Percentiles rank a stretch among this genome's conserved stretches.
Evolutionary conservation across 2,329 filamentous ascomycete genomes (phyloP).

Genomic region (Diaporthe citrichinensis): DNA sequence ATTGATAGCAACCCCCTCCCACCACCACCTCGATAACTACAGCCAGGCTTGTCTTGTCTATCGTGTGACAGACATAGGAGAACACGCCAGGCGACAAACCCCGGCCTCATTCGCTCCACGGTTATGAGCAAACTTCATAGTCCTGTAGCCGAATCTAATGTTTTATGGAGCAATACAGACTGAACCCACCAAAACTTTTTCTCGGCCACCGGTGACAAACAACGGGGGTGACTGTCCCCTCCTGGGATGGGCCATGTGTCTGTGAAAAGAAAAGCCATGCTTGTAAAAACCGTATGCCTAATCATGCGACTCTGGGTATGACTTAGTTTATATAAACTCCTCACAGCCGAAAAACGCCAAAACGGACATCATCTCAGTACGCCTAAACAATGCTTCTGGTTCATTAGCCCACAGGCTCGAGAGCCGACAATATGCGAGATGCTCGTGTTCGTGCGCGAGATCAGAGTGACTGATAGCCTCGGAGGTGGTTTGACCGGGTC

Average conservation of each 20-base stretch:
- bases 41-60: background rate
- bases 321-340: conserved; percentile 37
- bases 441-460: background rate
- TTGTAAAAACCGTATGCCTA: conserved; percentile 32
- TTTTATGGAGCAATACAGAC: conserved; percentile 33
- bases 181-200: conserved; percentile 25
- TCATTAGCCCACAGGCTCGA: conserved; percentile 33
- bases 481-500: background rate
- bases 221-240: background rate
- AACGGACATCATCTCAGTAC: conserved; percentile 36
- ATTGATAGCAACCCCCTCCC: conserved; percentile 21
- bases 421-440: conserved; percentile 30
- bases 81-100: background rate
- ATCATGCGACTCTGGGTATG: conserved; percentile 40
- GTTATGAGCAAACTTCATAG: conserved; percentile 23
- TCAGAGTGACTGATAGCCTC: background rate
- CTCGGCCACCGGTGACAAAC: conserved; percentile 13
- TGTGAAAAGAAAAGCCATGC: conserved; percentile 35
- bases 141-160: conserved; percentile 33
- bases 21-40: background rate
- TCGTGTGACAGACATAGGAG: conserved; percentile 15
- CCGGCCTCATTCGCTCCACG: conserved; percentile 19
- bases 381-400: conserved; percentile 42
- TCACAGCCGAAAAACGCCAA: conserved; percentile 41
- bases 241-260: background rate